phyloP scores from a whole-genome alignment of 805 yeast genomes.

The Yueomyces sp. region DNA sequence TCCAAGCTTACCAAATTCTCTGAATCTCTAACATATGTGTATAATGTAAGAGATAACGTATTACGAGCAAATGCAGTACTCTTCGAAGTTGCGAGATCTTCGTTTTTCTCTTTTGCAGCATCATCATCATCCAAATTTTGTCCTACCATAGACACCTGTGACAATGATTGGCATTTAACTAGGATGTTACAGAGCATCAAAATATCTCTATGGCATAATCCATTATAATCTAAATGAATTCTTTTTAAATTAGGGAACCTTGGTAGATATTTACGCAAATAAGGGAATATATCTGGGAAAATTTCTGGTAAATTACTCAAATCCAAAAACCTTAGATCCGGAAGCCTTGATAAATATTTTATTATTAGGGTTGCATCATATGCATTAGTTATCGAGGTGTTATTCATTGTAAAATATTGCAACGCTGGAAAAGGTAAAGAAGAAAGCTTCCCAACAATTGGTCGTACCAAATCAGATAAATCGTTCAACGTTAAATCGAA shows the following conservation, averaged over 20 bases:
- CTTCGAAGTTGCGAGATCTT: not conserved
- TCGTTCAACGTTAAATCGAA: conserved; percentile 80
- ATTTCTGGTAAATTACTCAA: conserved; percentile 54
- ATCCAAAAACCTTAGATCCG: conserved; percentile 58
- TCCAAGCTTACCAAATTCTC: conserved; percentile 55
- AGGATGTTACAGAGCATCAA: conserved; percentile 52
- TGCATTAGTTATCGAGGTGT: conserved; percentile 43
- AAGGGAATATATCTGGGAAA: conserved; percentile 48
- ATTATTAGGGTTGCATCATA: conserved; percentile 38
- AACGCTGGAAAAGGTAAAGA: conserved; percentile 15
- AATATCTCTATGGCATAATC: conserved; percentile 41
- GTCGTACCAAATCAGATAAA: conserved; percentile 24
- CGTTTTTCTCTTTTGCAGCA: not conserved
- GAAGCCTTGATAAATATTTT: conserved; percentile 37
- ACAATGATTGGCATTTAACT: conserved; percentile 51
- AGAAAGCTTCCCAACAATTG: conserved; percentile 14
- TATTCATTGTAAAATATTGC: conserved; percentile 46
- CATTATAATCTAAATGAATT: conserved; percentile 60
- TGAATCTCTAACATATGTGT: conserved; percentile 56
- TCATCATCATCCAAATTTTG: conserved; percentile 25
- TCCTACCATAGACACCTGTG: conserved; percentile 58
- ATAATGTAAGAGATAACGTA: conserved; percentile 48
- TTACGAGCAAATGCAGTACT: conserved; percentile 29
- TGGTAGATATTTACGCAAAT: conserved; percentile 53
- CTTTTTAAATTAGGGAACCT: conserved; percentile 49